Evolutionary conservation across 2,329 filamentous ascomycete species (phyloP), one percentile per base, ranked within the genome.

Genomic region (Fusarium devonianum): DNA sequence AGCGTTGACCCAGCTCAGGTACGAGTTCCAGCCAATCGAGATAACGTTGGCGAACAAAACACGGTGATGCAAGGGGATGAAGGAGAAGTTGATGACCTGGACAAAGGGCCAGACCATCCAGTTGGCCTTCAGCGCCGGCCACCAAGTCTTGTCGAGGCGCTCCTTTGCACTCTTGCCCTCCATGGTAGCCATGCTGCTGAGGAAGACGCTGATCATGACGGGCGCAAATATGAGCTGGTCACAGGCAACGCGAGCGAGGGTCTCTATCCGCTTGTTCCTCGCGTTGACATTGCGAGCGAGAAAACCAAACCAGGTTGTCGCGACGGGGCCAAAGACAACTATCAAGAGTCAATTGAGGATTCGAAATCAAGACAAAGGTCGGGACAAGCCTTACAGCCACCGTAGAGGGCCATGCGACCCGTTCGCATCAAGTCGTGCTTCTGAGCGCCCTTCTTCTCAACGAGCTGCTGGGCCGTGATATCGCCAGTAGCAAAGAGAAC

Each of bases 401-500:
- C 90, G 69, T 94, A 94, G 51, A 87, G 75, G 32, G 85, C 85
- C 90, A 95, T 94, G 64, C 90, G 86, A 9, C 80, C 86, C 21
- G 89, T 92, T 42, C 90, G 83, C 19, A 76, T 75, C 26, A 85
- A 63, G 67, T 93, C 88, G 71, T 99, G 93, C 59, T 89, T 88
- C 62, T 87, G 75, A 18, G 89, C 61, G 13, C 92, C 92, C 66
- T 82, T 86, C 71, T 85, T 87, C 75, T 97, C 93, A 51, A 99
- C 89, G 25, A 85, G 79, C 75, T 97, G 93, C 75, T 99, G 94
- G 26, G 94, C 91, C 61, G 95, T 86, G 53, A 88, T 80, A 75
- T 99, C 94, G 66, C 94, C 94, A 11, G 92, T 90, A 49, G 89
- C 92, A 71, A 97, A 99, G 57, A 99, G 86, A 51, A 97, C 82